phyloP scores from a whole-genome alignment of 1,284 basidiomycete species.

The Marasmius fiardii region DNA sequence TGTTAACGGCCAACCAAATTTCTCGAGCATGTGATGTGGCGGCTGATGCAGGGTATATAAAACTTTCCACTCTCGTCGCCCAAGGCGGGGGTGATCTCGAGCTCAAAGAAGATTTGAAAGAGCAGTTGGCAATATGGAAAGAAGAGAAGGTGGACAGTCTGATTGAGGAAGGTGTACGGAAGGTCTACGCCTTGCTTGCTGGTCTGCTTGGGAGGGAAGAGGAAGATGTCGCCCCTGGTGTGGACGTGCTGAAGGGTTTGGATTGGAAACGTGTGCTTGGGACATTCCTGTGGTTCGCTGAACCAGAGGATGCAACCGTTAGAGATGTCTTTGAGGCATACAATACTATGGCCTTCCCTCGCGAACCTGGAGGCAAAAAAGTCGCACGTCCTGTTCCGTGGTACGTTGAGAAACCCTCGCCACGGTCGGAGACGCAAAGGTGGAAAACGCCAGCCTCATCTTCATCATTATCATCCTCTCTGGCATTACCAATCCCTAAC shows the following conservation, averaged over 20 bases:
- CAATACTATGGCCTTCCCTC: conserved; percentile 42
- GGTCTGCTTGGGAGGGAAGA: conserved; percentile 59
- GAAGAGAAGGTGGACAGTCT: conserved; percentile 74
- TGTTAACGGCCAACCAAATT: conserved; percentile 87
- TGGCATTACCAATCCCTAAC: conserved; percentile 27
- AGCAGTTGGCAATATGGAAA: conserved; percentile 85
- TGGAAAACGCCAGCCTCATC: conserved; percentile 11
- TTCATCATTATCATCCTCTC: conserved; percentile 23
- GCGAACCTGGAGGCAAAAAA: conserved; percentile 25
- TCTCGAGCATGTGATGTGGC: conserved; percentile 81
- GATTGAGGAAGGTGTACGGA: conserved; percentile 69
- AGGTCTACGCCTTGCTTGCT: conserved; percentile 83
- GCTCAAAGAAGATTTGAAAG: conserved; percentile 72
- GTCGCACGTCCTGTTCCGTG: conserved; percentile 71
- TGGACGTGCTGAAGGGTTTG: conserved; percentile 75
- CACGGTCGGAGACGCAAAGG: conserved; percentile 14
- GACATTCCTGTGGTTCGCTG: conserved; percentile 87
- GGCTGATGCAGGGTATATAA: conserved; percentile 74
- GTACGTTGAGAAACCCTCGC: conserved; percentile 44
- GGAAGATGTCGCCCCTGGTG: conserved; percentile 54
- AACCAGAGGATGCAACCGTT: conserved; percentile 71
- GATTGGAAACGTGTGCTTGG: conserved; percentile 98
- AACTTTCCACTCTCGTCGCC: conserved; percentile 89
- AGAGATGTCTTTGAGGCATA: conserved; percentile 72
- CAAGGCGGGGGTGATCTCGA: conserved; percentile 83